Evolutionary conservation across 2,329 filamentous ascomycete genomes (phyloP).

Genomic region (Colletotrichum tropicicola): DNA sequence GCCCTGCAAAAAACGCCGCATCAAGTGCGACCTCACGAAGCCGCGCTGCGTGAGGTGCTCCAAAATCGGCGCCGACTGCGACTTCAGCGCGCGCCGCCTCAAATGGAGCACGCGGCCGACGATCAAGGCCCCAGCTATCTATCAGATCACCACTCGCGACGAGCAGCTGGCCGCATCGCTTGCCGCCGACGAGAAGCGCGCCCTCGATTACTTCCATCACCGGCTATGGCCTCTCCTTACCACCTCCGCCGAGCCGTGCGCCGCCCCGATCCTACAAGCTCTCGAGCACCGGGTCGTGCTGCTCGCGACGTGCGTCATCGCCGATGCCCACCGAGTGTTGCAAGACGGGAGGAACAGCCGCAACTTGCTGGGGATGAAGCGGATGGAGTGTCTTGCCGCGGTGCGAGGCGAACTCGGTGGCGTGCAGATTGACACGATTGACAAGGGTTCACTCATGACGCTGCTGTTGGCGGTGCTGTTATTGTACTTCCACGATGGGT

Average conservation of each 20-base stretch:
- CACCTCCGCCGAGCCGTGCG: conserved; percentile 38
- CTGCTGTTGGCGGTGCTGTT: conserved; percentile 51
- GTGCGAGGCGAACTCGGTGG: conserved; percentile 42
- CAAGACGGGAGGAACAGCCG: conserved; percentile 40
- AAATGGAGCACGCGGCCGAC: conserved; percentile 51
- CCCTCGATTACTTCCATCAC: conserved; percentile 42
- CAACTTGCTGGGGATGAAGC: conserved; percentile 36
- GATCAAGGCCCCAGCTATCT: conserved; percentile 39
- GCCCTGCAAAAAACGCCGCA: conserved; percentile 42
- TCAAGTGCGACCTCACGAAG: conserved; percentile 45
- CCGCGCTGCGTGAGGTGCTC: conserved; percentile 43
- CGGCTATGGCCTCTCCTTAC: conserved; percentile 43
- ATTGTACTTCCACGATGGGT: conserved; percentile 51
- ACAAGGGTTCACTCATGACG: conserved; percentile 41
- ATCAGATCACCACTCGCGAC: conserved; percentile 38
- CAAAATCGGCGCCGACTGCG: conserved; percentile 26
- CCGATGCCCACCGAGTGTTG: conserved; percentile 41
- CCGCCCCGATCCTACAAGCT: conserved; percentile 40
- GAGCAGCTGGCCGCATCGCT: conserved; percentile 32
- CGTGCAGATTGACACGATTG: conserved; percentile 31
- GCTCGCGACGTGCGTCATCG: conserved; percentile 41
- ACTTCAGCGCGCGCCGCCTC: conserved; percentile 48
- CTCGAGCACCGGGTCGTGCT: conserved; percentile 43
- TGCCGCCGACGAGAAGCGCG: conserved; percentile 39
- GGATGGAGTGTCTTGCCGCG: conserved; percentile 41